Percentiles rank a stretch among this genome's conserved stretches.
Conservation (phyloP, 1,284 basidiomycete species). For the Grifola frondosa region DNA sequence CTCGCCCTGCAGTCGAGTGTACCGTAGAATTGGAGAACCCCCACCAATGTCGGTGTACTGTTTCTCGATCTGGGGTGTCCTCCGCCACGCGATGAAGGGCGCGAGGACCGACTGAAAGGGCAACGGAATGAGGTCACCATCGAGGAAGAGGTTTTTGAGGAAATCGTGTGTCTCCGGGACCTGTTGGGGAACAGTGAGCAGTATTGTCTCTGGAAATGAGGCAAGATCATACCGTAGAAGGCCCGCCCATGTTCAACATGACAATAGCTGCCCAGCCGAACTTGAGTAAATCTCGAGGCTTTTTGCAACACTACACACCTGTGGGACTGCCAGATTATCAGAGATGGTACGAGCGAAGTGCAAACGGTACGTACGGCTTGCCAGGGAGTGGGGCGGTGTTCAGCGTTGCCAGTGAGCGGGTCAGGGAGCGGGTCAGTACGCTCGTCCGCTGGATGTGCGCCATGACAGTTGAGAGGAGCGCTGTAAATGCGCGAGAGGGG, state of each 20-base stretch:
- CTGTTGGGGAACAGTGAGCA: constrained; percentile 37
- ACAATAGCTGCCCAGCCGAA: constrained; percentile 68
- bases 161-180: constrained; percentile 88
- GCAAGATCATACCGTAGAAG: constrained; percentile 70
- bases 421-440: constrained; percentile 21
- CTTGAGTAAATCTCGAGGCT: constrained; percentile 1
- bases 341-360: too few relatives aligned
- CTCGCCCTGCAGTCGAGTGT: constrained; percentile 87
- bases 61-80: constrained; percentile 93
- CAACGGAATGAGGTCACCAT: constrained; percentile 94
- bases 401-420: constrained; percentile 38
- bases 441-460: constrained; percentile 18
- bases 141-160: constrained; percentile 91
- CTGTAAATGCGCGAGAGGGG: constrained; percentile 5
- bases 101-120: constrained; percentile 90
- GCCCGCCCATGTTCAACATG: constrained; percentile 99
- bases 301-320: constrained; percentile 42
- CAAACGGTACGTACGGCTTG: constrained; percentile 35
- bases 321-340: constrained; percentile 55
- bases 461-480: constrained; percentile 14
- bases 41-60: constrained; percentile 97
- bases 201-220: background rate
- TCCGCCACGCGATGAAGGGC: constrained; percentile 85
- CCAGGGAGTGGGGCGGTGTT: constrained; percentile 33
- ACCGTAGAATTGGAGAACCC: constrained; percentile 94